These are phyloP conservation scores for Sungouiozyma ichnusensis DNA, from an alignment of 805 yeast genomes.

Conservation along the genomic window DNA sequence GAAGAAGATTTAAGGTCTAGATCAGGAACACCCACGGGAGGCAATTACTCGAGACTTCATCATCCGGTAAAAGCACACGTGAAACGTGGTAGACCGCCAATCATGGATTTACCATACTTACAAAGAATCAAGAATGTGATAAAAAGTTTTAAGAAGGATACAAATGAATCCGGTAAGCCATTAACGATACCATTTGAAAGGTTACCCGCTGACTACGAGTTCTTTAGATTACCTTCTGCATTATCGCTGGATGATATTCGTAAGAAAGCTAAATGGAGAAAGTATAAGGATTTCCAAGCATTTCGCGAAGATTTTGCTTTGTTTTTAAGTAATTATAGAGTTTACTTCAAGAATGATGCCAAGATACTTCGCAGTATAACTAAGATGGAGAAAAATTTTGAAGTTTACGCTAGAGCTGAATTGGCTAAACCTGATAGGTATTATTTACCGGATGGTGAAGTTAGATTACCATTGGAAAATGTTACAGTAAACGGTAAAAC, in stretches of 20 bases:
- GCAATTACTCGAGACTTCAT: conserved; percentile 7
- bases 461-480: conserved; percentile 68
- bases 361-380: conserved; percentile 50
- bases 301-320: conserved; percentile 68
- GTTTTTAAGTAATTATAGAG: conserved; percentile 65
- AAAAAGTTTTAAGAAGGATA: conserved; percentile 68
- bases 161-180: conserved; percentile 40
- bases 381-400: conserved; percentile 51
- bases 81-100: conserved; percentile 30
- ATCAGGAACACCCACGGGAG: conserved; percentile 3
- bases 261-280: conserved; percentile 74
- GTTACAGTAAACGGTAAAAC: conserved; percentile 59
- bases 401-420: conserved; percentile 52
- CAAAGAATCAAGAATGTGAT: conserved; percentile 81
- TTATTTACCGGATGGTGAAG: conserved; percentile 46
- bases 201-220: conserved; percentile 52
- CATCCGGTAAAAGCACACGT: conserved; percentile 21
- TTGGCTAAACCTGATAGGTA: conserved; percentile 73
- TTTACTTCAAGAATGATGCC: conserved; percentile 48
- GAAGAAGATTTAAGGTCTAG: neutral
- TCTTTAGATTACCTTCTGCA: conserved; percentile 43
- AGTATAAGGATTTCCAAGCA: conserved; percentile 62
- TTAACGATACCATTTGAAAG: conserved; percentile 65
- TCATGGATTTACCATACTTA: conserved; percentile 45
- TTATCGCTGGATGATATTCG: conserved; percentile 63